A percentile compares a stretch with the other conserved stretches of the same genome.
These are phyloP conservation scores for Ogataea degrootiae DNA, from an alignment of 805 yeast species.

Conservation along the genomic window DNA sequence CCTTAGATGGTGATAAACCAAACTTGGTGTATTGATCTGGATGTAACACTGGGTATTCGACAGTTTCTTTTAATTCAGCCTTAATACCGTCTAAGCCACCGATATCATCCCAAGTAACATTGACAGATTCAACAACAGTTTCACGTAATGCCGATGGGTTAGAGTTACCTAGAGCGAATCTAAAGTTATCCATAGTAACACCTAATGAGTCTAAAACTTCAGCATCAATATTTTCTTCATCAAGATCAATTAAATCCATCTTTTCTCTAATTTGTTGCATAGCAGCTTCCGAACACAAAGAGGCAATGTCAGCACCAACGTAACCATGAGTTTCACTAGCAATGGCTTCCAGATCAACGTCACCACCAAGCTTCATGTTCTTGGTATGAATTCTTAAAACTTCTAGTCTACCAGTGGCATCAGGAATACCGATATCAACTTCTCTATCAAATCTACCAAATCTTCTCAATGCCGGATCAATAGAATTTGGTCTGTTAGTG, in stretches of 20 bases:
- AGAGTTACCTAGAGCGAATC: slow-evolving; percentile 95
- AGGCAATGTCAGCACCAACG: slow-evolving; percentile 98
- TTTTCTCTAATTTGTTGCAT: slow-evolving; percentile 99
- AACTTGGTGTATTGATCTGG: slow-evolving; percentile 98
- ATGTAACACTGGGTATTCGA: slow-evolving; percentile 97
- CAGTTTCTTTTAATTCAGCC: slow-evolving; percentile 96
- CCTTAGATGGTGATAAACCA: slow-evolving; percentile 96
- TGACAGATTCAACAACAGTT: slow-evolving; percentile 97
- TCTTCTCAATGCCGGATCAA: slow-evolving; percentile 81
- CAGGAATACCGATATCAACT: slow-evolving; percentile 90
- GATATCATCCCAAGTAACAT: slow-evolving; percentile 98
- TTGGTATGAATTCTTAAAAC: slow-evolving; percentile 96
- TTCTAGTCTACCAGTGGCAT: slow-evolving; percentile 97
- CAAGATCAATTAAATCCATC: slow-evolving; percentile 96
- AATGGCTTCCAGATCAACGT: slow-evolving; percentile 91
- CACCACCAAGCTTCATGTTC: slow-evolving; percentile 94
- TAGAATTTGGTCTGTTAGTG: slow-evolving; percentile 81
- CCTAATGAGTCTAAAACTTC: slow-evolving; percentile 94
- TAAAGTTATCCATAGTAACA: slow-evolving; percentile 98
- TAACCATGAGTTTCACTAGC: slow-evolving; percentile 99
- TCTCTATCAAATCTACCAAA: slow-evolving; percentile 85
- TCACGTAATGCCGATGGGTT: slow-evolving; percentile 99
- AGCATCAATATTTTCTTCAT: slow-evolving; percentile 95
- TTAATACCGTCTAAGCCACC: slow-evolving; percentile 97
- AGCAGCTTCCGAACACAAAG: slow-evolving; percentile 99